Conservation (phyloP, 1,284 basidiomycete genomes). For the Phellopilus nigrolimitatus region DNA sequence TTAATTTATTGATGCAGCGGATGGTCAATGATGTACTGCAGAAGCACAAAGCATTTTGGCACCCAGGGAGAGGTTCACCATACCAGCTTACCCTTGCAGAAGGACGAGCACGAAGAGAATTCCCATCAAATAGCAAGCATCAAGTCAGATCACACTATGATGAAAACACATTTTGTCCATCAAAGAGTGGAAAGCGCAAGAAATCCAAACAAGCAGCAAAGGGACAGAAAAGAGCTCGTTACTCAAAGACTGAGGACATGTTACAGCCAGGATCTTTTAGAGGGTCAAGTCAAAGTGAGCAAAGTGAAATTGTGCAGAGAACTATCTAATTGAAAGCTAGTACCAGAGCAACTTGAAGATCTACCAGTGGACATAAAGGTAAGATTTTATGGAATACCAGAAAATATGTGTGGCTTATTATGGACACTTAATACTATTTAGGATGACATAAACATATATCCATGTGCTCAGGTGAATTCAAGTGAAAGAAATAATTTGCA, state of each 20-base stretch:
- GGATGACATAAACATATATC: too few relatives aligned
- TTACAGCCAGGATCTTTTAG: neutral
- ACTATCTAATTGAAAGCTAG: too few relatives aligned
- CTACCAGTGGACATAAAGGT: too few relatives aligned
- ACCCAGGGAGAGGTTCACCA: conserved; percentile 19
- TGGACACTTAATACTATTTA: too few relatives aligned
- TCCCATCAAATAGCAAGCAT: conserved; percentile 16
- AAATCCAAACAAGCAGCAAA: conserved; percentile 4
- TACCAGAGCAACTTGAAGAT: too few relatives aligned
- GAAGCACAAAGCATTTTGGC: conserved; percentile 21
- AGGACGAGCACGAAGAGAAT: conserved; percentile 18
- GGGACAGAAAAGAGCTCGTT: neutral
- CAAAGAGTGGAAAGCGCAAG: conserved; percentile 6
- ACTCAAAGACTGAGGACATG: neutral
- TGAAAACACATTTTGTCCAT: conserved; percentile 6
- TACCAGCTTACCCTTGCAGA: conserved; percentile 18
- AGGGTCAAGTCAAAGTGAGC: neutral
- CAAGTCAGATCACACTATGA: conserved; percentile 5
- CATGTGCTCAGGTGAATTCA: too few relatives aligned
- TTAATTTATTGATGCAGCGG: conserved; percentile 8
- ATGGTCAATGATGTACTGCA: conserved; percentile 22
- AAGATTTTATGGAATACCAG: too few relatives aligned
- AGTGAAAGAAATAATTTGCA: too few relatives aligned
- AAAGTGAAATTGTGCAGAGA: too few relatives aligned
- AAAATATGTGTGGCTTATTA: too few relatives aligned